Conservation (phyloP, 2,329 filamentous ascomycete genomes). For the Sporothrix luriei region DNA sequence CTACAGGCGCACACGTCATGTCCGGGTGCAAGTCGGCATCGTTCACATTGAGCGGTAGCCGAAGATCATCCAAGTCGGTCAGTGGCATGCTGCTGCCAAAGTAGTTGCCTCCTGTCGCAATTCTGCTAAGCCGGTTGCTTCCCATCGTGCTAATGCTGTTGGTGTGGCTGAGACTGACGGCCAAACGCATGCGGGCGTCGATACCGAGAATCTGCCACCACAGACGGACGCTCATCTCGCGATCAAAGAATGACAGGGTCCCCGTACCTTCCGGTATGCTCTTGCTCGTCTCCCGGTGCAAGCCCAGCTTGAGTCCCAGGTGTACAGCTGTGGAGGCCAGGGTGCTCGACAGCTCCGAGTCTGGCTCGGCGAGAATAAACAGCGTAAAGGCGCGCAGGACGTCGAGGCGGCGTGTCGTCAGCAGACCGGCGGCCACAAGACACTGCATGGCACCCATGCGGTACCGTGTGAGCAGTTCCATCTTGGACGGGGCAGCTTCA, state of each 20-base stretch:
- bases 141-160: conserved; percentile 18
- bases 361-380: conserved; percentile 41
- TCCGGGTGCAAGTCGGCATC: conserved; percentile 55
- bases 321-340: conserved; percentile 38
- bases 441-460: conserved; percentile 38
- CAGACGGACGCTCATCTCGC: conserved; percentile 56
- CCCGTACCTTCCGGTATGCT: conserved; percentile 44
- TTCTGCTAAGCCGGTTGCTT: conserved; percentile 40
- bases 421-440: conserved; percentile 38
- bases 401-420: conserved; percentile 40
- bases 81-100: conserved; percentile 42
- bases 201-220: conserved; percentile 60
- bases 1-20: conserved; percentile 52
- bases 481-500: neutral
- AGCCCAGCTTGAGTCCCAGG: conserved; percentile 42
- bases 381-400: conserved; percentile 42
- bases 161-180: conserved; percentile 19
- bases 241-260: conserved; percentile 53
- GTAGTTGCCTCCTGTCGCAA: conserved; percentile 39
- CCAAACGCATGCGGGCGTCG: conserved; percentile 47
- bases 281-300: conserved; percentile 44
- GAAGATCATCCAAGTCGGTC: conserved; percentile 47
- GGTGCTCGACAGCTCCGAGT: conserved; percentile 39
- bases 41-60: conserved; percentile 60
- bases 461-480: conserved; percentile 37